Conservation (phyloP, 805 yeast species). For the Metschnikowia dekortorum region DNA sequence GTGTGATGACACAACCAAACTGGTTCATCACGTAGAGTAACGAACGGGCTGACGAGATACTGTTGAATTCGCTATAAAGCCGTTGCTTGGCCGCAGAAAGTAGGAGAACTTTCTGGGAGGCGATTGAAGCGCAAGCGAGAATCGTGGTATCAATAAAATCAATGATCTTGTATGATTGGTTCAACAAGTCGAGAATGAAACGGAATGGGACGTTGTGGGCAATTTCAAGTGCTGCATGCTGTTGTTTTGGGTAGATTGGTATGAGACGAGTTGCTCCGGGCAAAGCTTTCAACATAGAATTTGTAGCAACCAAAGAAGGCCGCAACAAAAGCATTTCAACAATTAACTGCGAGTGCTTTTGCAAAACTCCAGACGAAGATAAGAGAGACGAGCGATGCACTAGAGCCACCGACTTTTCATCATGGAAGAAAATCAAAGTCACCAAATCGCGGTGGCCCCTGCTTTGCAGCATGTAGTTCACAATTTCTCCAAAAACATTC, state of each 20-base stretch:
- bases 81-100: constrained; percentile 1
- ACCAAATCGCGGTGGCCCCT: constrained; percentile 9
- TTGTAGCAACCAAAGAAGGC: constrained; percentile 5
- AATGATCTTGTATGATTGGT: constrained; percentile 7
- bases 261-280: constrained; percentile 11
- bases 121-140: constrained; percentile 8
- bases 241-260: constrained; percentile 7
- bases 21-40: constrained; percentile 9
- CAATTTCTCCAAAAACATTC: constrained; percentile 4
- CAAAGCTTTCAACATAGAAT: constrained; percentile 3
- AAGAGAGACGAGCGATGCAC: constrained; percentile 8
- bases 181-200: constrained; percentile 12
- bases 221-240: constrained; percentile 9
- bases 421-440: constrained; percentile 9
- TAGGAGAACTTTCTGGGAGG: constrained; percentile 6
- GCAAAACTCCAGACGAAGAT: constrained; percentile 3
- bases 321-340: constrained; percentile 8
- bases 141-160: constrained; percentile 2
- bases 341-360: constrained; percentile 7
- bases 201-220: constrained; percentile 11
- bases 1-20: constrained; percentile 10
- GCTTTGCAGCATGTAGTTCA: constrained; percentile 10
- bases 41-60: constrained; percentile 7
- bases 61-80: constrained; percentile 13
- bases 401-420: constrained; percentile 5